These are phyloP conservation scores for Didymosphaeria variabile DNA, from an alignment of 2,329 filamentous ascomycete genomes.

Conservation along the genomic window DNA sequence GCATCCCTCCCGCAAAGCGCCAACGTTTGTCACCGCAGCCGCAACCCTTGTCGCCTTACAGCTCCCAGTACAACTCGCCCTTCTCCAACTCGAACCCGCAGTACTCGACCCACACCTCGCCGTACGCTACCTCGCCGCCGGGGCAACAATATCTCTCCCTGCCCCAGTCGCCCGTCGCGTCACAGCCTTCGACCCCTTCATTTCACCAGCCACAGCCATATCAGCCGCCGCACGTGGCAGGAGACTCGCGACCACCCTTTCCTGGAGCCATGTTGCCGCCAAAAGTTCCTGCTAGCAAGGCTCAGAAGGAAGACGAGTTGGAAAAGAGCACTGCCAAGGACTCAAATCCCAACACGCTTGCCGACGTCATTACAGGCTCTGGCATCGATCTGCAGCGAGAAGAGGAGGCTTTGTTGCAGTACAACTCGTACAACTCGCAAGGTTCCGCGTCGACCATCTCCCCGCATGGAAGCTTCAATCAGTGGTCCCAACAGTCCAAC, in stretches of 20 bases:
- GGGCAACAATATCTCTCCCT: slow-evolving; percentile 38
- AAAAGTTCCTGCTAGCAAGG: slow-evolving; percentile 64
- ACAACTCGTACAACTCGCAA: slow-evolving; percentile 53
- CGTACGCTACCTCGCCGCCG: slow-evolving; percentile 49
- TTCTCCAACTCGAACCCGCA: slow-evolving; percentile 52
- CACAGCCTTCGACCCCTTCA: slow-evolving; percentile 37
- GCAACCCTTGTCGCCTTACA: slow-evolving; percentile 65
- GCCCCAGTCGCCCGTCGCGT: slow-evolving; percentile 42
- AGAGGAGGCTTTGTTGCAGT: slow-evolving; percentile 77
- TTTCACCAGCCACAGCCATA: slow-evolving; percentile 64
- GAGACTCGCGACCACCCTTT: slow-evolving; percentile 28
- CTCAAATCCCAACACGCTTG: slow-evolving; percentile 74
- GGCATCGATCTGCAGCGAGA: slow-evolving; percentile 89
- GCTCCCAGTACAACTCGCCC: slow-evolving; percentile 49
- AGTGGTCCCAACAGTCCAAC: slow-evolving; percentile 51
- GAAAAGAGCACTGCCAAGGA: slow-evolving; percentile 65
- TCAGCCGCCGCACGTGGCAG: slow-evolving; percentile 38
- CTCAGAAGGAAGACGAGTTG: slow-evolving; percentile 51
- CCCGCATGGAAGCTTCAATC: slow-evolving; percentile 58
- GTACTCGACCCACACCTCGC: slow-evolving; percentile 29
- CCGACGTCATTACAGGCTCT: slow-evolving; percentile 83
- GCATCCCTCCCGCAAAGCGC: slow-evolving; percentile 75
- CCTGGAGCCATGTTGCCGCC: slow-evolving; percentile 67
- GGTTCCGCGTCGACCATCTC: slow-evolving; percentile 45
- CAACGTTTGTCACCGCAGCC: slow-evolving; percentile 75